Conservation (phyloP, 129 eudicot genomes). For the Artemisia argyi region DNA sequence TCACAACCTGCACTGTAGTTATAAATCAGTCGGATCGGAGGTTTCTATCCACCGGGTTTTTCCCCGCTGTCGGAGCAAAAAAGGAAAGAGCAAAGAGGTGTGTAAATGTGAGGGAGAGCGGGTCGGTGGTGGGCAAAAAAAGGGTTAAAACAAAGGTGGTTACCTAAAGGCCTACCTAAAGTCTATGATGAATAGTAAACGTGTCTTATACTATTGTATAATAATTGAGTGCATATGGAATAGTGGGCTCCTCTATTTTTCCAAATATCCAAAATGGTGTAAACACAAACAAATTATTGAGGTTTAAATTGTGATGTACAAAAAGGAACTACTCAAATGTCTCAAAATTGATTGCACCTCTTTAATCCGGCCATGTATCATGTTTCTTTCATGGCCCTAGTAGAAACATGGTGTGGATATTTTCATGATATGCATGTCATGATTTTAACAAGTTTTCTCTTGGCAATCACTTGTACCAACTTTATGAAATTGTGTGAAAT, state of each 20-base stretch:
- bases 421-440: slow-evolving; percentile 7
- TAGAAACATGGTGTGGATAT: slow-evolving; percentile 16
- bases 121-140: too few relatives aligned
- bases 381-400: slow-evolving; percentile 37
- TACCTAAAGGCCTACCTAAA: too few relatives aligned
- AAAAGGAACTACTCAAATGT: slow-evolving; percentile 32
- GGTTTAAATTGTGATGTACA: slow-evolving; percentile 29
- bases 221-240: slow-evolving; percentile 6
- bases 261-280: neutral
- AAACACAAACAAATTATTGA: slow-evolving; percentile 28
- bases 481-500: neutral
- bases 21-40: too few relatives aligned
- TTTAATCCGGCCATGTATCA: slow-evolving; percentile 33
- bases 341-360: slow-evolving; percentile 29
- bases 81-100: too few relatives aligned
- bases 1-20: too few relatives aligned
- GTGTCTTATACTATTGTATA: too few relatives aligned
- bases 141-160: too few relatives aligned
- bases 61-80: too few relatives aligned
- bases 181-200: too few relatives aligned
- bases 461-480: neutral
- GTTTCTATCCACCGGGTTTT: too few relatives aligned
- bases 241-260: slow-evolving; percentile 18
- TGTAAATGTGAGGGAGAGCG: too few relatives aligned
- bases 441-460: slow-evolving; percentile 13